Base-by-base conservation (phyloP, 1,284 basidiomycete genomes). In the Rhodotorula glutinis region DNA sequence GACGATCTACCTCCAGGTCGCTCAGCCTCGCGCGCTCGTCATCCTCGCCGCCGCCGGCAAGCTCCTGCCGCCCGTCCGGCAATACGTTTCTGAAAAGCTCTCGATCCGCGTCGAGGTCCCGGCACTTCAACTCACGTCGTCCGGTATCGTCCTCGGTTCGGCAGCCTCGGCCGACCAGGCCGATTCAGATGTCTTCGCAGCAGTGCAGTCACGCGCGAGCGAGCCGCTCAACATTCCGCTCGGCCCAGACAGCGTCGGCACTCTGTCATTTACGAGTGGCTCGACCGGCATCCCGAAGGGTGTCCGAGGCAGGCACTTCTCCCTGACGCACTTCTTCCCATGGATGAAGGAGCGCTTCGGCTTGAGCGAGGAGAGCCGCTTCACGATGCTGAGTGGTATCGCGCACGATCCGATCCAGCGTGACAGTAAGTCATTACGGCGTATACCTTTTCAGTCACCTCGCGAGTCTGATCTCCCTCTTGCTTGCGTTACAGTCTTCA, bases 331-430 rank as follows among this genome's bases (percentile, higher is more conserved):
- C 80, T 99, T 98, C 84, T 98, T 98, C 86, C 95, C 95, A 4
- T 99, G 96, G 96, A 98, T 99, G 96, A 89, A 89, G 27, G 82
- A 92, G 77, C 83, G 87, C 25, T 99, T 98, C 78, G 87, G 85
- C 4, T 81, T 99, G 53, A 82, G 83, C 51, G 82, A 87, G 63
- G 80, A 84, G 38, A 92, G 90, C 67, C 91, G 88, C 79, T 99
- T 97, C 77, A 98, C 96, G 2, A 98, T 99, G 96, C 85, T 99
- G 33, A 95, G 92, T 75, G 96, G 96, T 49, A 99, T 99, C 68
- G 96, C 96, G 16, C 96, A 99, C 77, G 96, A 99, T 80, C 96
- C 96, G 13, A 98, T 99, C 73, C 96, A 99, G 79, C 87, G 96
- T 73, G 96, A 99, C 77, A 99, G 92, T 95, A 71, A 82, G 91